Base-by-base conservation (phyloP, 306 rosid genomes). In the Glycyrrhiza uralensis region DNA sequence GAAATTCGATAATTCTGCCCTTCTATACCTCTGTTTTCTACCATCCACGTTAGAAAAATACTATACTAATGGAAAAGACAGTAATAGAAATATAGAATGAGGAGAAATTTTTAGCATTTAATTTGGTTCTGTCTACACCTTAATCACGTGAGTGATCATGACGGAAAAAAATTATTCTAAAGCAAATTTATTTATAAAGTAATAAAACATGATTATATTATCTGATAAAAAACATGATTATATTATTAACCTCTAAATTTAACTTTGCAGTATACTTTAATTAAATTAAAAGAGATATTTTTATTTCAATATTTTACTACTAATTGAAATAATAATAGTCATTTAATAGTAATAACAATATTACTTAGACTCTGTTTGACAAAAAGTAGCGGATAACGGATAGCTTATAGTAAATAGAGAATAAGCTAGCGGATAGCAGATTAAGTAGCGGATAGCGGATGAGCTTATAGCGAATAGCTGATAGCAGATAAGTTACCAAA, bases 1-100 rank as follows among this genome's bases (percentile, higher is more conserved):
- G 14, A 4, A 19, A 8, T 0, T 13, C 55, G 78, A 51, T 69
- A 60, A 69, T 83, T 82, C 71, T 82, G 41, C 32, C 70, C 42
- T 42, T 75, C 18, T 23, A 23, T 11, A 66, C 50, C 61, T 11
- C 50, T 23, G 11, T 32, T 18, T 10, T 17, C 7, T 17, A 30
- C 13, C 14, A 12, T 17, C 41, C 44, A 59, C 15, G 9, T 28
- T 32, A 8, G 7, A 11, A 41, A 24, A 7, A 42, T 8, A 54
- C n/a, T n/a, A n/a, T n/a, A n/a, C n/a, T n/a, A 54, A 22, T 10
- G 1, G 19, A 12, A 29, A 52, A 51, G 7, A 22, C 5, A 54
- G 5, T 13, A 3, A 3, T 19, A 35, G 4, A 2, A 2, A 26
- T 26, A 26, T 2, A 29, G 26, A 33, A 62, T 6, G 6, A 13